Evolutionary conservation across 441 rosid genomes (phyloP).

Genomic region (Corymbia calophylla): DNA sequence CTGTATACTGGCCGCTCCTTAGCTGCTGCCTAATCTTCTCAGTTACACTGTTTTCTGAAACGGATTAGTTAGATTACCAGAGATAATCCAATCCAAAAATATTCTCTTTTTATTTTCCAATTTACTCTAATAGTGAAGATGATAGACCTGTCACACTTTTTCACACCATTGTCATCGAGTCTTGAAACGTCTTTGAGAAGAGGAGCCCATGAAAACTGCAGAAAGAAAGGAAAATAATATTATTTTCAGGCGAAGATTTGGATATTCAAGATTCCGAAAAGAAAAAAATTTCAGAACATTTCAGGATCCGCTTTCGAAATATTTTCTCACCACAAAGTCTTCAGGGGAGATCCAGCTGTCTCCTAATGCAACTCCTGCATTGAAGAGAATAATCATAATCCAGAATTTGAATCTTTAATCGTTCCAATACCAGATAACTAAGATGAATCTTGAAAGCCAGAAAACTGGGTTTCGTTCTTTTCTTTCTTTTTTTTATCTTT

Average conservation of each 20-base stretch:
- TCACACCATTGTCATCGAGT: slow-evolving; percentile 49
- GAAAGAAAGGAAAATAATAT: background rate
- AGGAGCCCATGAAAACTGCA: slow-evolving; percentile 85
- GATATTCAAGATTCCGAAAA: background rate
- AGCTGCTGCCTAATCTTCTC: slow-evolving; percentile 55
- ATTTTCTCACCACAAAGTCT: slow-evolving; percentile 66
- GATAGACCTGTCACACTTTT: slow-evolving; percentile 47
- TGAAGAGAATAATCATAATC: background rate
- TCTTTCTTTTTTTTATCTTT: background rate
- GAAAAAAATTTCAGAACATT: background rate
- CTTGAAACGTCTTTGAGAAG: slow-evolving; percentile 67
- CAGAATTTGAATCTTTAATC: background rate
- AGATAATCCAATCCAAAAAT: background rate
- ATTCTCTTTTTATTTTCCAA: background rate
- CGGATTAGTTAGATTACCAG: background rate
- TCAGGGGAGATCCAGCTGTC: slow-evolving; percentile 94
- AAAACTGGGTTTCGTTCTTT: background rate
- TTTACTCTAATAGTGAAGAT: background rate
- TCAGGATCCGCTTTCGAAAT: background rate
- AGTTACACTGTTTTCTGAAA: slow-evolving; percentile 38
- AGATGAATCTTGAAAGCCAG: background rate
- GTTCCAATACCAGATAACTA: background rate
- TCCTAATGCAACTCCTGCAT: slow-evolving; percentile 71
- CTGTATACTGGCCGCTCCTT: slow-evolving; percentile 26
- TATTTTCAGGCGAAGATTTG: background rate